Base-by-base conservation (phyloP, 371 early-diverging fungal genomes). In the Apophysomyces sp. region DNA sequence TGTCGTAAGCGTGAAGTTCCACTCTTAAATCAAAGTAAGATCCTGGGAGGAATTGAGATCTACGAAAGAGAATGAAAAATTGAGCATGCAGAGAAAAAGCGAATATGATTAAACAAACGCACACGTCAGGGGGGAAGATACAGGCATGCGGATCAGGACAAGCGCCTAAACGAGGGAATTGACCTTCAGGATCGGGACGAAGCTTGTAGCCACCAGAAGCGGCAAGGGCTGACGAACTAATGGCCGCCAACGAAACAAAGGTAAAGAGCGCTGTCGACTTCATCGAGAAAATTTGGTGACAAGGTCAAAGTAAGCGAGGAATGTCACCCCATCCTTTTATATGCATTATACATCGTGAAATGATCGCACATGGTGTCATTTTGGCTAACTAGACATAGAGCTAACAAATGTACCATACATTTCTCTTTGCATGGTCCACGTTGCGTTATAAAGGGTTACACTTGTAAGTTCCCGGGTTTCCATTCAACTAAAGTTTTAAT, bases 111-210 rank as follows among this genome's bases (percentile, higher is more conserved):
- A 11, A 16, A 39, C n/a, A 27, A 3, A 66, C 64, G 63, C 80
- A 84, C 84, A 72, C 77, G 68, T 80, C 80, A 60, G 84, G 84
- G 58, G 84, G 84, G 62, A 81, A 76, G 41, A 83, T 78, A 63
- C 84, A 83, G 36, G 78, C 80, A 55, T 80, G 80, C 21, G 68
- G 66, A 40, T 76, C 73, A 55, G 84, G 84, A 73, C 84, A 84
- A 11, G 84, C 84, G 63, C 80, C 80, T 30, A 81, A 67, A 65
- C 84, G 78, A 69, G 80, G 80, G 58, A 80, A 84, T 69, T 84
- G 84, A 59, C 84, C 84, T 62, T 70, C 70, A 18, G 69, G 73
- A 61, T 83, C 84, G 62, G 77, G 77, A 9, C 7, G 55, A 49
- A 49, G 62, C 18, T 24, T 30, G 58, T 68, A 63, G 12, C 30